Conservation (phyloP, 768 basidiomycete genomes). For the Piloderma croceum region DNA sequence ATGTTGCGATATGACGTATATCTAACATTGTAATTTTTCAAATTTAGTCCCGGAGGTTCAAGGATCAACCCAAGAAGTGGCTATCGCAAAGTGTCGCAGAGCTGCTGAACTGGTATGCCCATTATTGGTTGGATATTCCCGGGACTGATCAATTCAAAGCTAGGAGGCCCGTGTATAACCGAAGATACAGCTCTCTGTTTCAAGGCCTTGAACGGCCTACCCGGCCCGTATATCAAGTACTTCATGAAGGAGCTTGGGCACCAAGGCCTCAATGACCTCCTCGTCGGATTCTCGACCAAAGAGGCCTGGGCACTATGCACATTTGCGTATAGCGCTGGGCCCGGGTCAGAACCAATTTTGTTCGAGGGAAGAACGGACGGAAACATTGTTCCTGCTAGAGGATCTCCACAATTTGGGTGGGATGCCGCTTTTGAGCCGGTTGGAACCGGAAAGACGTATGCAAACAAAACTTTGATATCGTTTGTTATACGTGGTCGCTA, state of each 20-base stretch:
- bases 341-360: constrained; percentile 67
- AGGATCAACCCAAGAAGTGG: constrained; percentile 87
- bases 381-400: constrained; percentile 81
- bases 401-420: constrained; percentile 82
- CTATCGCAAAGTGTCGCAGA: constrained; percentile 75
- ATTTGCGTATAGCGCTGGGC: constrained; percentile 88
- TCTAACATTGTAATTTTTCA: too few relatives aligned
- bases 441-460: constrained; percentile 72
- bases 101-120: constrained; percentile 73
- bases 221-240: constrained; percentile 96
- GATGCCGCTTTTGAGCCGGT: constrained; percentile 81
- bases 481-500: neutral
- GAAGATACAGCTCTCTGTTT: constrained; percentile 96
- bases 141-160: neutral
- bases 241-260: constrained; percentile 83
- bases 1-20: neutral
- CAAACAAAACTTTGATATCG: too few relatives aligned
- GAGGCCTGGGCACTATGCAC: constrained; percentile 91
- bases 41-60: constrained; percentile 88
- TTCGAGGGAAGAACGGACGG: constrained; percentile 90
- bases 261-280: constrained; percentile 82
- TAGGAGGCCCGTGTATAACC: constrained; percentile 58
- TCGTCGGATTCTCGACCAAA: constrained; percentile 68
- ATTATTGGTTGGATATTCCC: neutral
- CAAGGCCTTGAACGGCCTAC: constrained; percentile 82